phyloP scores from a whole-genome alignment of 75 land plant genomes.

The Gnetum montanum region DNA sequence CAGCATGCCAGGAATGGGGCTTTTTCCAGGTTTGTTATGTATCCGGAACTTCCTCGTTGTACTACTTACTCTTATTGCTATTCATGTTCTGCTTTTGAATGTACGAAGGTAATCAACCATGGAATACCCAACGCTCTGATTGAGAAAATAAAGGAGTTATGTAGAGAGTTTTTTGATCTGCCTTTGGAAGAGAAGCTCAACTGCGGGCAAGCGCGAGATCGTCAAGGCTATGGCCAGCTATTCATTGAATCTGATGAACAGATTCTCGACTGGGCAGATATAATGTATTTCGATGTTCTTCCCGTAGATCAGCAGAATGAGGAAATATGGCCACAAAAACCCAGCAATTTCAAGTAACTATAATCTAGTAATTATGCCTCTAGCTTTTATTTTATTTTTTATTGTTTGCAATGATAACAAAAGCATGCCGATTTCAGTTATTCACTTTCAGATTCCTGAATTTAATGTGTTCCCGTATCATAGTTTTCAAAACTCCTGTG shows the following conservation, averaged over 20 bases:
- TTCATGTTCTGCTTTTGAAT: too few species aligned
- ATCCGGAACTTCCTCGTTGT: too few species aligned
- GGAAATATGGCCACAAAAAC: slow-evolving; percentile 10
- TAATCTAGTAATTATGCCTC: not conserved
- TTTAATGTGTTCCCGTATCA: too few species aligned
- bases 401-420: too few species aligned
- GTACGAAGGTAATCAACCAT: not conserved
- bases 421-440: too few species aligned
- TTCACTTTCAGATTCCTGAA: too few species aligned
- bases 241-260: slow-evolving; percentile 26
- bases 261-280: slow-evolving; percentile 29
- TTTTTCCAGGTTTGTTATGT: not conserved
- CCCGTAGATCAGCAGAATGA: slow-evolving; percentile 4
- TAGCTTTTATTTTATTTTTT: too few species aligned
- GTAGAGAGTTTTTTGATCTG: slow-evolving; percentile 19
- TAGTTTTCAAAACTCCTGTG: too few species aligned
- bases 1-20: not conserved
- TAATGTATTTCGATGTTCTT: slow-evolving; percentile 10
- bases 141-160: slow-evolving; percentile 6
- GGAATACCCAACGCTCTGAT: not conserved
- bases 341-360: slow-evolving; percentile 19
- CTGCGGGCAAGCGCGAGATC: slow-evolving; percentile 8
- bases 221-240: slow-evolving; percentile 30
- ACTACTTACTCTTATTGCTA: too few species aligned
- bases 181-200: slow-evolving; percentile 23